phyloP scores from a whole-genome alignment of 768 basidiomycete species.

The Mycena maculata region DNA sequence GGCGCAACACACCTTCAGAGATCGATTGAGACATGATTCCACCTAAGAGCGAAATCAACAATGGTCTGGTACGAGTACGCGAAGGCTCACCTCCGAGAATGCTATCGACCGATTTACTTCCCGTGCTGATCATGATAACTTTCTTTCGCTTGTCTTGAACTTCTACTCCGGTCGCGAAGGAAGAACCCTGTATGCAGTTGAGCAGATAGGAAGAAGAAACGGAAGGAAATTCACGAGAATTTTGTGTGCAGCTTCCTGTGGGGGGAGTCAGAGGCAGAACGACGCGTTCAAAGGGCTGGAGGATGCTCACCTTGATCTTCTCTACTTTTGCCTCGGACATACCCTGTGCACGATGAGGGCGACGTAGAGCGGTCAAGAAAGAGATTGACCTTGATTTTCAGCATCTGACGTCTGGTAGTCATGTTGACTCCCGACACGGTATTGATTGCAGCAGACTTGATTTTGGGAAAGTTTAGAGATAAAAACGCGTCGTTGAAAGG shows the following conservation, averaged over 20 bases:
- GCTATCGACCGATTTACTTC: constrained; percentile 90
- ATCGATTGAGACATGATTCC: constrained; percentile 94
- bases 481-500: constrained; percentile 5
- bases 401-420: constrained; percentile 88
- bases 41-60: constrained; percentile 56
- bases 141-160: constrained; percentile 87
- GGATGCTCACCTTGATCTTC: constrained; percentile 81
- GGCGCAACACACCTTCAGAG: constrained; percentile 73
- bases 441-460: constrained; percentile 81
- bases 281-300: neutral
- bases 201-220: constrained; percentile 4
- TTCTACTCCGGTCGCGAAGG: constrained; percentile 92
- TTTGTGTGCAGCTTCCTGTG: constrained; percentile 90
- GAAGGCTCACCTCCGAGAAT: constrained; percentile 80
- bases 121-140: constrained; percentile 89
- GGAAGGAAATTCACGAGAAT: constrained; percentile 65
- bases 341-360: constrained; percentile 62
- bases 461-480: constrained; percentile 19
- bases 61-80: neutral
- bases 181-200: constrained; percentile 72
- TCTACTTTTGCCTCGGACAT: constrained; percentile 98
- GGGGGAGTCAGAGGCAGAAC: constrained; percentile 2
- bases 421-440: constrained; percentile 90
- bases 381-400: constrained; percentile 87
- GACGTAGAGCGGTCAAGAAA: constrained; percentile 23